Evolutionary conservation across 768 basidiomycete genomes (phyloP).

Genomic region (Hypsizygus marmoreus): DNA sequence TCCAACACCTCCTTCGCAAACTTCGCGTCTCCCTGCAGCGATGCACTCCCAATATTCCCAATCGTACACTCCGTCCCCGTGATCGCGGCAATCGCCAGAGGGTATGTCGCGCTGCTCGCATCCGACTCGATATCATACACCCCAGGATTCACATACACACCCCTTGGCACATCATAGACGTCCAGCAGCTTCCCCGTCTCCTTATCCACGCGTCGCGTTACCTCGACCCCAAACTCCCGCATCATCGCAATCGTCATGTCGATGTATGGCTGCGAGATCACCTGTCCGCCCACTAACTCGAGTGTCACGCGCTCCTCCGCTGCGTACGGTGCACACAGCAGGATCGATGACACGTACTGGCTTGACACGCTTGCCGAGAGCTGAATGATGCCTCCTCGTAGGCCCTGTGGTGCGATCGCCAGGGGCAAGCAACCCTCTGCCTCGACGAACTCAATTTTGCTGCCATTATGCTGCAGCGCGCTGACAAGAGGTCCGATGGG

Average conservation of each 20-base stretch:
- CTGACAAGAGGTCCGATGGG: conserved; percentile 95
- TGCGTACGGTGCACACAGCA: conserved; percentile 96
- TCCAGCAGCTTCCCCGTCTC: conserved; percentile 65
- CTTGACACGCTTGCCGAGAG: conserved; percentile 94
- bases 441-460: conserved; percentile 76
- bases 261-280: conserved; percentile 98
- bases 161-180: conserved; percentile 85
- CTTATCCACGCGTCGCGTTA: conserved; percentile 63
- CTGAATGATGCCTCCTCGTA: conserved; percentile 79
- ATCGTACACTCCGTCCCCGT: conserved; percentile 97
- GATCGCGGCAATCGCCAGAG: conserved; percentile 94
- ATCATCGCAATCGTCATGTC: conserved; percentile 99
- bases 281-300: conserved; percentile 89
- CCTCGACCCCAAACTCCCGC: conserved; percentile 85
- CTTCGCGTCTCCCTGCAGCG: conserved; percentile 95
- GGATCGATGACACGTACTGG: conserved; percentile 97
- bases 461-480: conserved; percentile 82
- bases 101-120: conserved; percentile 95
- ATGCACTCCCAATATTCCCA: conserved; percentile 84
- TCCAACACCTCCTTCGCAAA: conserved; percentile 93
- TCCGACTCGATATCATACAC: conserved; percentile 93
- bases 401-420: conserved; percentile 78
- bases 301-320: conserved; percentile 77
- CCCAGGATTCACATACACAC: conserved; percentile 73
- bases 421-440: conserved; percentile 85